phyloP scores from a whole-genome alignment of 2,329 filamentous ascomycete species.

The Periconia sp. region DNA sequence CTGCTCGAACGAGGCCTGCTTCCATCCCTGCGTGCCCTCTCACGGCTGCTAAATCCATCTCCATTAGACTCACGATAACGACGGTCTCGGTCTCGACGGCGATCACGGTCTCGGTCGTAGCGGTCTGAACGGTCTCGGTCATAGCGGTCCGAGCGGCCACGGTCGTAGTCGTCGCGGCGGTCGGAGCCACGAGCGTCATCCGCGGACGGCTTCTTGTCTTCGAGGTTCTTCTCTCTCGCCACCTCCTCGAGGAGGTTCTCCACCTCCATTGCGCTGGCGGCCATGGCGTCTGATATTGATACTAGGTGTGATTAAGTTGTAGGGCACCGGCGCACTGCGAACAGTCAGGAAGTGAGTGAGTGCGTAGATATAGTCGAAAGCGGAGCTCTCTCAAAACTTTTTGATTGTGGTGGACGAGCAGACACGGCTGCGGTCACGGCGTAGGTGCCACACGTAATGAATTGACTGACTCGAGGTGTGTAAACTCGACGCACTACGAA shows the following conservation, averaged over 20 bases:
- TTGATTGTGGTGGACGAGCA: not conserved
- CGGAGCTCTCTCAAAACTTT: not conserved
- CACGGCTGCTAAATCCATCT: conserved; percentile 39
- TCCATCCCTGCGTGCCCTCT: conserved; percentile 38
- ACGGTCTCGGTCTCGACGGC: conserved; percentile 29
- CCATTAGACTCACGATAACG: conserved; percentile 39
- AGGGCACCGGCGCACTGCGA: conserved; percentile 3
- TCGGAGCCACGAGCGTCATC: conserved; percentile 9
- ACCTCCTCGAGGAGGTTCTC: conserved; percentile 83
- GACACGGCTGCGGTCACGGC: conserved; percentile 2
- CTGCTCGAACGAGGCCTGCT: conserved; percentile 38
- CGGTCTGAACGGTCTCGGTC: conserved; percentile 37
- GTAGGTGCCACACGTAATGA: not conserved
- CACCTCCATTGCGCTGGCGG: conserved; percentile 68
- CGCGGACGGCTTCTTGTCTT: conserved; percentile 7
- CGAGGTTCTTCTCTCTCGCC: conserved; percentile 30
- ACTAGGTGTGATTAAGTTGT: conserved; percentile 6
- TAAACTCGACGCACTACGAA: conserved; percentile 1
- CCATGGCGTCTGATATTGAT: conserved; percentile 1
- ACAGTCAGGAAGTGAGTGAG: not conserved
- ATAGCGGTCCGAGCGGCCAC: conserved; percentile 28
- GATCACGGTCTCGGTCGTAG: conserved; percentile 41
- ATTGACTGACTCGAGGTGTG: conserved; percentile 2
- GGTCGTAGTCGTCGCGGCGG: conserved; percentile 37
- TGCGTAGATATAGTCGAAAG: not conserved